Evolutionary conservation across 2,329 filamentous ascomycete genomes (phyloP), one percentile per base, ranked within the genome.

Genomic region (Trichoderma afroharzianum): DNA sequence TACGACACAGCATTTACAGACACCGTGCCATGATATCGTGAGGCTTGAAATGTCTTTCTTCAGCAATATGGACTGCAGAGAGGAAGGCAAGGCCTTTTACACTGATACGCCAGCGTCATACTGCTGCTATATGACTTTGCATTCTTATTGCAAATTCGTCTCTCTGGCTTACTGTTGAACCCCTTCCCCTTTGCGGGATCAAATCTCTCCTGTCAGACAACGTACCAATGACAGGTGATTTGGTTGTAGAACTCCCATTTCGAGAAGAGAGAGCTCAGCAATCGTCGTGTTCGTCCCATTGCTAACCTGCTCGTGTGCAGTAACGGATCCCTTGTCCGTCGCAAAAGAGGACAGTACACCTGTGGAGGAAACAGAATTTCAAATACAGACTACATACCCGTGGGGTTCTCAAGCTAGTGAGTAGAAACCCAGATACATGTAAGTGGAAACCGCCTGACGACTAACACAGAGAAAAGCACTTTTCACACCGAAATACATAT

Each of bases 271-370:
- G 32, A 5, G 32, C 39, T 43, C 7, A 2, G 7, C 1, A 43
- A n/a, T n/a, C 39, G 3, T 1, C 2, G 7, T 43, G 3, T n/a
- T n/a, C 39, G 18, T 9, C 15, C 39, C 1, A 18, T 43, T 43
- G 39, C 15, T 43, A 43, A 43, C 36, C 7, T 18, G 1, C 15
- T 8, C 15, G 3, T 18, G 15, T 39, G 6, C 15, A 39, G 36
- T 5, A 18, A 39, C 6, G 15, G 36, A 6, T 39, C 6, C 36
- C 36, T 39, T 39, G 6, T 9, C 3, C 18, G 39, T 4, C 26
- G 8, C 6, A 43, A 9, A 3, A 9, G 2, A 9, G 1, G 15
- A n/a, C 1, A 43, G 7, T 6, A n/a, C 3, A 3, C 18, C n/a
- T 1, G 7, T 43, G 18, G 7, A 43, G 36, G 36, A 43, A 18